Conservation (phyloP, 2,329 filamentous ascomycete species). For the Fulvia fulva region DNA sequence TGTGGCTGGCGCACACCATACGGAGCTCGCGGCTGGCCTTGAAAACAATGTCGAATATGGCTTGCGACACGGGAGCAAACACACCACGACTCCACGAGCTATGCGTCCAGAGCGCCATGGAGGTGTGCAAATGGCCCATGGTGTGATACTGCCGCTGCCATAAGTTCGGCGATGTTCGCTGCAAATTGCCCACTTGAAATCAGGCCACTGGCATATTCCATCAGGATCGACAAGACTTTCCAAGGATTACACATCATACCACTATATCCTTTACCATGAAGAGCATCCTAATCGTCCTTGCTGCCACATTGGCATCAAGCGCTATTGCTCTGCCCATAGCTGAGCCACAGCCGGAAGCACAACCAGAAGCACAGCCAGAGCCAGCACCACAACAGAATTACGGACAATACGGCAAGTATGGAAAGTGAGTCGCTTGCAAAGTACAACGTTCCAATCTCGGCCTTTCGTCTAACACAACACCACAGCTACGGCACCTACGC, state of each 20-base stretch:
- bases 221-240: background rate
- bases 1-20: constrained; percentile 15
- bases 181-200: background rate
- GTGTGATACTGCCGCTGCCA: background rate
- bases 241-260: background rate
- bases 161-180: background rate
- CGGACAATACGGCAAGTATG: constrained; percentile 1
- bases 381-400: constrained; percentile 1
- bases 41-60: background rate
- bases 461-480: background rate
- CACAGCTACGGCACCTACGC: background rate
- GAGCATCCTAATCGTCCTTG: constrained; percentile 11
- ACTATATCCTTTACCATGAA: constrained; percentile 13
- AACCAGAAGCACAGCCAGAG: constrained; percentile 4
- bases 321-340: constrained; percentile 15
- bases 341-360: constrained; percentile 8
- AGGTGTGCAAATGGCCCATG: background rate
- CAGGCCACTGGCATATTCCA: background rate
- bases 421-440: background rate
- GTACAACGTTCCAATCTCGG: too few relatives aligned
- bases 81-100: background rate
- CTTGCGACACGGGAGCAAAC: background rate
- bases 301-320: constrained; percentile 9
- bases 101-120: background rate
- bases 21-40: constrained; percentile 1